Evolutionary conservation across 345 rosid species (phyloP).

Genomic region (Gossypium raimondii): DNA sequence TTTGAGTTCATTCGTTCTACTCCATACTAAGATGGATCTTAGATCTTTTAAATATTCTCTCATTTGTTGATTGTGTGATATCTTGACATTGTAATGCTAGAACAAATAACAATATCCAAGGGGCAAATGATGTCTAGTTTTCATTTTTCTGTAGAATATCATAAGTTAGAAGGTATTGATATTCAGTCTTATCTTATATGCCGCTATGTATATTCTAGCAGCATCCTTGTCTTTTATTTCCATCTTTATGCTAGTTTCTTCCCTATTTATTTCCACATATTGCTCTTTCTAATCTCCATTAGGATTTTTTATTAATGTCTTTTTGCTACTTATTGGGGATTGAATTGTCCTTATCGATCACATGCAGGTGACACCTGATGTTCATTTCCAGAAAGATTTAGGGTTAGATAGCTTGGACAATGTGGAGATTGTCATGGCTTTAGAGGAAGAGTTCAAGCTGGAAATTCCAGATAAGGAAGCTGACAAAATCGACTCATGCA

Average conservation of each 20-base stretch:
- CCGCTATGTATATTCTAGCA: background rate
- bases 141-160: background rate
- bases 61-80: background rate
- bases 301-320: background rate
- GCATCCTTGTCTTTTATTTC: constrained; percentile 1
- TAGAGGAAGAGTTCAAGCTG: constrained; percentile 95
- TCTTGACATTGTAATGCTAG: background rate
- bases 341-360: background rate
- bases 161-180: background rate
- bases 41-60: background rate
- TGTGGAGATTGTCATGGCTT: constrained; percentile 76
- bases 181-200: background rate
- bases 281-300: background rate
- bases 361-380: constrained; percentile 76
- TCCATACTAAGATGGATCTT: background rate
- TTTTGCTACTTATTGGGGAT: background rate
- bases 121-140: background rate
- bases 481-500: constrained; percentile 76
- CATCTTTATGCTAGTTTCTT: background rate
- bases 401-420: constrained; percentile 20
- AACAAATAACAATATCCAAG: background rate
- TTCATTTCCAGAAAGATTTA: constrained; percentile 92
- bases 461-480: constrained; percentile 97
- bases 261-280: background rate
- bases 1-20: background rate